Evolutionary conservation across 83 land plant species (phyloP).

Genomic region (Picea abies): DNA sequence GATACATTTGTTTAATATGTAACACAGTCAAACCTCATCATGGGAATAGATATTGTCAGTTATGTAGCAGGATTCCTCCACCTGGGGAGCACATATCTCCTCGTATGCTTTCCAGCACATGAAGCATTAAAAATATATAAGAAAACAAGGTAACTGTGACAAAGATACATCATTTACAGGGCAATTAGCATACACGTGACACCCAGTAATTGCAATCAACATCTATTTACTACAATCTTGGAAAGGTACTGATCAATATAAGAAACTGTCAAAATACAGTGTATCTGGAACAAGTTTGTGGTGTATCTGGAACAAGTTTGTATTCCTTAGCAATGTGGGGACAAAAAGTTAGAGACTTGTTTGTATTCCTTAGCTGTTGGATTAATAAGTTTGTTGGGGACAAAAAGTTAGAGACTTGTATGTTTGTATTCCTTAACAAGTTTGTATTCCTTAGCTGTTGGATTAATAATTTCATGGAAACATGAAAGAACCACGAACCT

Average conservation of each 20-base stretch:
- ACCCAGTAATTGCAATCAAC: conserved; percentile 86
- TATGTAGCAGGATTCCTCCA: conserved; percentile 94
- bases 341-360: background rate
- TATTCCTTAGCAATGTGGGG: conserved; percentile 92
- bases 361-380: too few relatives aligned
- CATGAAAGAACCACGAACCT: conserved; percentile 79
- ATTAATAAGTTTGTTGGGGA: conserved; percentile 25
- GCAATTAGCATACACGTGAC: conserved; percentile 97
- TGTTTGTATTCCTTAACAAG: too few relatives aligned
- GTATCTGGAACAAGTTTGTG: too few relatives aligned
- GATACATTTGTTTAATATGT: background rate
- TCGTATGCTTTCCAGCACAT: conserved; percentile 39
- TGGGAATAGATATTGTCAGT: conserved; percentile 89
- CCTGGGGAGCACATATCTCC: conserved; percentile 97
- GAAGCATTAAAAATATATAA: background rate
- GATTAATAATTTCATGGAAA: background rate
- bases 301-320: conserved; percentile 92
- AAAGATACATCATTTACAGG: conserved; percentile 43
- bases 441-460: too few relatives aligned
- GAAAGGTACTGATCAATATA: conserved; percentile 94
- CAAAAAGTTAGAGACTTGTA: background rate
- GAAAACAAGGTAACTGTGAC: background rate
- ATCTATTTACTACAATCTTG: conserved; percentile 67
- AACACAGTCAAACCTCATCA: conserved; percentile 62
- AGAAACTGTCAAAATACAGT: conserved; percentile 75